A percentile compares a stretch with the other conserved stretches of the same genome.
phyloP scores from a whole-genome alignment of 1,284 basidiomycete genomes.

The Cutaneotrichosporon curvatum region DNA sequence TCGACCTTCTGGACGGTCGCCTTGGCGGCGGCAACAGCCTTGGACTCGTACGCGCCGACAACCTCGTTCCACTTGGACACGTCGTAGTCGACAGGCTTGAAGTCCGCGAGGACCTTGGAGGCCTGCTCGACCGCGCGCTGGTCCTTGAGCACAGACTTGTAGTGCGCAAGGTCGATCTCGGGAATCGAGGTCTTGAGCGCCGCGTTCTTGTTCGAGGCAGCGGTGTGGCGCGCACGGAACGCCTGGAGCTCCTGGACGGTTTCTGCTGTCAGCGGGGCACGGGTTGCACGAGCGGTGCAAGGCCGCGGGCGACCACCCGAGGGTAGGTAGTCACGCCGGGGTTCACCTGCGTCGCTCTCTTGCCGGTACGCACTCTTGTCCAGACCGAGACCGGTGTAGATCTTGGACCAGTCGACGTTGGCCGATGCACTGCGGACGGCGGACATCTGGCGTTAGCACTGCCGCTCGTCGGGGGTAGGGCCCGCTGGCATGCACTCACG shows the following conservation, averaged over 20 bases:
- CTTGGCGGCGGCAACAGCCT: constrained; percentile 88
- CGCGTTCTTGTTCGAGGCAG: constrained; percentile 71
- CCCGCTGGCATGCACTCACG: not conserved
- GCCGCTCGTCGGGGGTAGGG: constrained; percentile 1
- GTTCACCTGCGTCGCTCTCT: not conserved
- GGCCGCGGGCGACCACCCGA: too few species aligned
- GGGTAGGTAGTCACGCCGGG: not conserved
- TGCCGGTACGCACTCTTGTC: constrained; percentile 75
- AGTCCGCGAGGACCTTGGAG: constrained; percentile 79
- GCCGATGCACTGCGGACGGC: constrained; percentile 16
- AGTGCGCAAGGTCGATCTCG: constrained; percentile 72
- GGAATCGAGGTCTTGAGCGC: constrained; percentile 63
- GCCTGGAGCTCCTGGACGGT: constrained; percentile 81
- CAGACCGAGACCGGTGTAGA: constrained; percentile 82
- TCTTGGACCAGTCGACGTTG: constrained; percentile 69
- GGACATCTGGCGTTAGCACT: constrained; percentile 11
- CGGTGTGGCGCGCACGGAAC: constrained; percentile 91
- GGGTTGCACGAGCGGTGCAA: not conserved
- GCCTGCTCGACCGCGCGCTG: constrained; percentile 84
- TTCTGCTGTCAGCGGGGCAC: constrained; percentile 52
- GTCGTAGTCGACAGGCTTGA: constrained; percentile 97
- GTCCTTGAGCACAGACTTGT: constrained; percentile 88
- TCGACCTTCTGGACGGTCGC: constrained; percentile 88
- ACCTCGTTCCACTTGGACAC: constrained; percentile 85
- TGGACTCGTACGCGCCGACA: constrained; percentile 93